phyloP scores from a whole-genome alignment of 2,329 filamentous ascomycete species.

The Bertia moriformis region DNA sequence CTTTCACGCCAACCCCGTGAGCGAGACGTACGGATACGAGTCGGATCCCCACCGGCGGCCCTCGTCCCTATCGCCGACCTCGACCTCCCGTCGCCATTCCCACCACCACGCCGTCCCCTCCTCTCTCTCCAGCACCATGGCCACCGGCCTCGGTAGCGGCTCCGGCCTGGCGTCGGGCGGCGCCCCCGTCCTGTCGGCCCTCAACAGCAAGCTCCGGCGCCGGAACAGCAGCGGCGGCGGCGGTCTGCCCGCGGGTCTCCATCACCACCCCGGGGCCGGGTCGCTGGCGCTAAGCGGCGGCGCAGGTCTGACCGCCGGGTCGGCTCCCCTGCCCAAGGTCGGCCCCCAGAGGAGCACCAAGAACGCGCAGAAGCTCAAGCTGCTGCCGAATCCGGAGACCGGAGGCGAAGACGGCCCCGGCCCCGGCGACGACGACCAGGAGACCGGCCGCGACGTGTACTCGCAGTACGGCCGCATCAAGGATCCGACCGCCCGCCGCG shows the following conservation, averaged over 20 bases:
- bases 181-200: constrained; percentile 55
- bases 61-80: constrained; percentile 19
- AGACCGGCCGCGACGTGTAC: constrained; percentile 89
- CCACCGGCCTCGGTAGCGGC: constrained; percentile 11
- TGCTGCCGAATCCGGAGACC: constrained; percentile 77
- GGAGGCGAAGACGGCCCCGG: constrained; percentile 43
- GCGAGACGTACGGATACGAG: constrained; percentile 42
- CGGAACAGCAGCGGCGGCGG: constrained; percentile 66
- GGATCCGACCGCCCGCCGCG: constrained; percentile 79
- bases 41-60: constrained; percentile 19
- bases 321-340: constrained; percentile 45
- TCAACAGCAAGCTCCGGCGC: constrained; percentile 77
- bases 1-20: constrained; percentile 58
- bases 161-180: constrained; percentile 12
- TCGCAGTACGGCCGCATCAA: constrained; percentile 97
- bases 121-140: constrained; percentile 10
- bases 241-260: constrained; percentile 6
- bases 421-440: constrained; percentile 49
- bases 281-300: background rate
- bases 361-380: constrained; percentile 89
- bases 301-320: background rate
- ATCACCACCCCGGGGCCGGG: background rate
- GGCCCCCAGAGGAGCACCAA: constrained; percentile 90
- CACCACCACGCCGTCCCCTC: constrained; percentile 19
- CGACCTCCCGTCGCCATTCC: constrained; percentile 16